phyloP scores from a whole-genome alignment of 495 filamentous ascomycete genomes.

The Xylaria nigripes region DNA sequence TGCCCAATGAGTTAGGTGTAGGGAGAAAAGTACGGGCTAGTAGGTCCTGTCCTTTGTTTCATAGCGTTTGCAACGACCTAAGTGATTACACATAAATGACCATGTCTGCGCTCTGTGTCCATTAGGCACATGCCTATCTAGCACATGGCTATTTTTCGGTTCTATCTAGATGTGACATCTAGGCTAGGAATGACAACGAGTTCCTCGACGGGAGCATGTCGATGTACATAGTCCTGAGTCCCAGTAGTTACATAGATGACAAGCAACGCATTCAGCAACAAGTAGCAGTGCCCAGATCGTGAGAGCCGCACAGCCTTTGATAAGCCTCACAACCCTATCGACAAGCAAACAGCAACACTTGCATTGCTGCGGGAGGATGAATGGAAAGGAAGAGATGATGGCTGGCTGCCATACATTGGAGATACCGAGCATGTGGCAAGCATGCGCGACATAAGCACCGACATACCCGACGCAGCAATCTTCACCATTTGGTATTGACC shows the following conservation, averaged over 20 bases:
- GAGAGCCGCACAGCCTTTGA: not conserved
- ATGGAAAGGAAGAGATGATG: not conserved
- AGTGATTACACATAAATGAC: not conserved
- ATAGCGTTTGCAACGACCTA: constrained; percentile 7
- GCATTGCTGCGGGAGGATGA: not conserved
- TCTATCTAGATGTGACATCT: not conserved
- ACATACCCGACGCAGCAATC: not conserved
- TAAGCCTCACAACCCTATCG: not conserved
- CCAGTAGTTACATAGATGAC: not conserved
- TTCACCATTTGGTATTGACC: not conserved
- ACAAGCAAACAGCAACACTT: not conserved
- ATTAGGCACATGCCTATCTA: not conserved
- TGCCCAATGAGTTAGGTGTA: not conserved
- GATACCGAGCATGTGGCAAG: not conserved
- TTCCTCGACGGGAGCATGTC: not conserved
- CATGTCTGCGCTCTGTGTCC: not conserved
- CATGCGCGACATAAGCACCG: not conserved
- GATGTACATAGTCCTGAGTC: not conserved
- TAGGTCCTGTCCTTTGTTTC: constrained; percentile 5
- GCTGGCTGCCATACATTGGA: not conserved
- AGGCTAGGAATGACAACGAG: not conserved
- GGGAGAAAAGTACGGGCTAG: not conserved
- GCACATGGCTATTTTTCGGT: not conserved
- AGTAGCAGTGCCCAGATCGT: not conserved
- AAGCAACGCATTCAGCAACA: not conserved